Conservation (phyloP, 2,329 filamentous ascomycete species). For the Calonectria honghensis region DNA sequence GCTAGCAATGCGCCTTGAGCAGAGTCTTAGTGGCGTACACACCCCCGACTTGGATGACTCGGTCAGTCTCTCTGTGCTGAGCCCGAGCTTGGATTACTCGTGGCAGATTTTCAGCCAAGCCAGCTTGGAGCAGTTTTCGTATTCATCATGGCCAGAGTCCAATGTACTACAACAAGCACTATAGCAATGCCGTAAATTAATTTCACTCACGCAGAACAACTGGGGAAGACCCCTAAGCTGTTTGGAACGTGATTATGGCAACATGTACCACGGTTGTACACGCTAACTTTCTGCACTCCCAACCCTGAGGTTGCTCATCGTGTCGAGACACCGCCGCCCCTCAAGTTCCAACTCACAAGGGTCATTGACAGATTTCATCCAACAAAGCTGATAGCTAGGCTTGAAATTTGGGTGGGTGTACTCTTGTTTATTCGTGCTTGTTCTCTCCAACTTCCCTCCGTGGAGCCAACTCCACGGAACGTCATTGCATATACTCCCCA, state of each 20-base stretch:
- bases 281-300: neutral
- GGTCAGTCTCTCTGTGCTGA: constrained; percentile 10
- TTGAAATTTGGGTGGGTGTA: no score
- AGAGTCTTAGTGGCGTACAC: constrained; percentile 31
- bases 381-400: no score
- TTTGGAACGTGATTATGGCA: neutral
- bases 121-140: constrained; percentile 33
- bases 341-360: no score
- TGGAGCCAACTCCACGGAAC: no score
- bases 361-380: no score
- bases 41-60: constrained; percentile 25
- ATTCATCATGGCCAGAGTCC: constrained; percentile 13
- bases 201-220: neutral
- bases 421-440: no score
- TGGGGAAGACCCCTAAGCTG: no score
- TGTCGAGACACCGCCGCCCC: no score
- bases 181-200: neutral
- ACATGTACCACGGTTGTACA: neutral
- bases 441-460: no score
- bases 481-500: no score
- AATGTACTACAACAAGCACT: constrained; percentile 2
- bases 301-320: no score
- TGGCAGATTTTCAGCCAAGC: constrained; percentile 40
- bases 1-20: constrained; percentile 33
- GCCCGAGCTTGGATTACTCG: constrained; percentile 31